Percentiles rank a stretch among this genome's conserved stretches.
These are phyloP conservation scores for Fusarium sp. DNA, from an alignment of 2,329 filamentous ascomycete genomes.

Conservation along the genomic window DNA sequence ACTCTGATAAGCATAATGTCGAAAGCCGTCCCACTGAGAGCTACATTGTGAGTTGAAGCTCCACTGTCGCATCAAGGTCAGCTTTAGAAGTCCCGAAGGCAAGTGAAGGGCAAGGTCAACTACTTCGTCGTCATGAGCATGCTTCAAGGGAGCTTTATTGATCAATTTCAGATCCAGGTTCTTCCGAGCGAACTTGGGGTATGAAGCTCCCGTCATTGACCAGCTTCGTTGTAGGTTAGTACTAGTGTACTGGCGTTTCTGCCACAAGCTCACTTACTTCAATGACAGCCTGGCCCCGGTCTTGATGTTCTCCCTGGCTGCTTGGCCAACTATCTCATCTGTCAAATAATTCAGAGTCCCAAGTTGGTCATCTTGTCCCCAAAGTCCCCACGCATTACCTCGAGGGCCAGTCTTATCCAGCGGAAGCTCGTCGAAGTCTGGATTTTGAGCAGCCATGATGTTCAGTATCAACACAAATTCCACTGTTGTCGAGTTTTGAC, in stretches of 20 bases:
- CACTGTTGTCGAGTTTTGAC: accelerated
- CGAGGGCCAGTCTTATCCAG: constrained; percentile 19
- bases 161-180: constrained; percentile 25
- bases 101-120: accelerated
- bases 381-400: constrained; percentile 19
- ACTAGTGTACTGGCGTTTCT: accelerated
- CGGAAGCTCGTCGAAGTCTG: neutral
- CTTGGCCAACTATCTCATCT: constrained; percentile 6
- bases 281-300: constrained; percentile 1
- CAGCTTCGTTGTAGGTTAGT: neutral
- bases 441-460: constrained; percentile 5
- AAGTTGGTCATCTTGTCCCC: constrained; percentile 13
- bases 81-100: neutral
- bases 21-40: constrained; percentile 42
- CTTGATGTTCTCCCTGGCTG: constrained; percentile 15
- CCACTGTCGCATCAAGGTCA: neutral
- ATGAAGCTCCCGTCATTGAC: constrained; percentile 34
- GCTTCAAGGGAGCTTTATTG: constrained; percentile 43
- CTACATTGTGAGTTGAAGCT: constrained; percentile 39
- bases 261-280: neutral
- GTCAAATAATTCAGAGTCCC: constrained; percentile 9
- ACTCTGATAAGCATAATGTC: constrained; percentile 43
- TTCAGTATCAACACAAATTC: too few species aligned
- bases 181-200: constrained; percentile 40
- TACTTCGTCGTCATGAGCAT: constrained; percentile 44